These are phyloP conservation scores for Teunomyces aglyptinius DNA, from an alignment of 805 yeast species.

Conservation along the genomic window DNA sequence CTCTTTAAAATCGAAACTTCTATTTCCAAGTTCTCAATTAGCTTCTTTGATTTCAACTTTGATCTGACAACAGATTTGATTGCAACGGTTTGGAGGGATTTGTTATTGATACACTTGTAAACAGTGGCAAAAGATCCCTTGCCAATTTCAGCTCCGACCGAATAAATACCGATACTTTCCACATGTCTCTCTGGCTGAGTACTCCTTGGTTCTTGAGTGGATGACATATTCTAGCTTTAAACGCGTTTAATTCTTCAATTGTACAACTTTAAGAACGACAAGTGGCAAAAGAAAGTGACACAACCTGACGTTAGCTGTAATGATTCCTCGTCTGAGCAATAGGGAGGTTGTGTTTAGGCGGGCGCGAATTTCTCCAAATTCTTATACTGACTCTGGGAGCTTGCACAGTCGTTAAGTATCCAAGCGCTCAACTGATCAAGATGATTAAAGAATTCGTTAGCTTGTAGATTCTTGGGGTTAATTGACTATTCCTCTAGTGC, in stretches of 20 bases:
- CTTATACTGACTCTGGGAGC: neutral
- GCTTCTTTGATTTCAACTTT: constrained; percentile 78
- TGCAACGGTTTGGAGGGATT: constrained; percentile 67
- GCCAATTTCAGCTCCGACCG: constrained; percentile 83
- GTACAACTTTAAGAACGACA: neutral
- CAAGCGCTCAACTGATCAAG: neutral
- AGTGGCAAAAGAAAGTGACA: neutral
- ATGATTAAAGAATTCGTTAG: neutral
- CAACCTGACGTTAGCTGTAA: no score
- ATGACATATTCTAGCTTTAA: neutral
- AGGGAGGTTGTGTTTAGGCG: no score
- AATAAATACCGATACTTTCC: constrained; percentile 44
- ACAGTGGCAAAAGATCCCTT: constrained; percentile 96
- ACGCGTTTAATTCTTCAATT: neutral
- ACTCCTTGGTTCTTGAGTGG: neutral
- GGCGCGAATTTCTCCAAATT: neutral
- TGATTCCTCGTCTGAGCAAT: no score
- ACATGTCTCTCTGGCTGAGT: neutral
- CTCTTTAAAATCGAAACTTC: constrained; percentile 88
- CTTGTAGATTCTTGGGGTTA: neutral
- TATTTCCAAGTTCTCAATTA: constrained; percentile 86
- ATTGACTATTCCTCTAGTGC: neutral
- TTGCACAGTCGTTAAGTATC: neutral
- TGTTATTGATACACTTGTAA: constrained; percentile 69
- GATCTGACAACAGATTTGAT: constrained; percentile 84